These are phyloP conservation scores for Heliamphora pulchella DNA, from an alignment of 179 eudicot species.

Conservation along the genomic window DNA sequence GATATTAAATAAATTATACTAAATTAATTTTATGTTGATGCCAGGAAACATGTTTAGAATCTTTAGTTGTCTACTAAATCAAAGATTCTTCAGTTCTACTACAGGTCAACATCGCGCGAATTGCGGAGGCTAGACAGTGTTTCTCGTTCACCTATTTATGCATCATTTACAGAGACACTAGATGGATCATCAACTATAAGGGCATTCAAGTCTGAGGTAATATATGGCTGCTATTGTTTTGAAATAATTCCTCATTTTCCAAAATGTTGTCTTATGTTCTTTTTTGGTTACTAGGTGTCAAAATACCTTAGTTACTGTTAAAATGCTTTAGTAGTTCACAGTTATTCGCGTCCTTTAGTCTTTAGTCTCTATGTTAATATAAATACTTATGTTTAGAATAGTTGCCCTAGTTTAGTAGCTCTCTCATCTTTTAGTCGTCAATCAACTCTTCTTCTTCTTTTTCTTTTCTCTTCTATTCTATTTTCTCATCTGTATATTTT, in stretches of 20 bases:
- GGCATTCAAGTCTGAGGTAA: constrained; percentile 76
- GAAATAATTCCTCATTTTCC: not conserved
- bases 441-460: too few relatives aligned
- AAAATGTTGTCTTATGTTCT: not conserved
- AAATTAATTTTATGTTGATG: not conserved
- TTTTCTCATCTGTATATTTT: too few relatives aligned
- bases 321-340: too few relatives aligned
- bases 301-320: too few relatives aligned
- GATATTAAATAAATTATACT: not conserved
- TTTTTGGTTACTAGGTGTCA: not conserved
- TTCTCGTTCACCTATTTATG: constrained; percentile 94
- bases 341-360: too few relatives aligned
- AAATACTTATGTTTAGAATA: too few relatives aligned
- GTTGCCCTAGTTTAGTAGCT: too few relatives aligned
- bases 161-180: constrained; percentile 86
- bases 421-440: too few relatives aligned
- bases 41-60: not conserved
- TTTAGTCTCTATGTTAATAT: too few relatives aligned
- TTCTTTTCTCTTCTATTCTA: too few relatives aligned
- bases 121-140: constrained; percentile 96
- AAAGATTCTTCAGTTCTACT: constrained; percentile 60
- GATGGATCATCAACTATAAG: constrained; percentile 89
- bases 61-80: constrained; percentile 17
- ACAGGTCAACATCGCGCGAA: constrained; percentile 94
- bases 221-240: not conserved